Evolutionary conservation across 306 rosid genomes (phyloP), one percentile per base, ranked within the genome.

Genomic region (Leucaena leucocephala): DNA sequence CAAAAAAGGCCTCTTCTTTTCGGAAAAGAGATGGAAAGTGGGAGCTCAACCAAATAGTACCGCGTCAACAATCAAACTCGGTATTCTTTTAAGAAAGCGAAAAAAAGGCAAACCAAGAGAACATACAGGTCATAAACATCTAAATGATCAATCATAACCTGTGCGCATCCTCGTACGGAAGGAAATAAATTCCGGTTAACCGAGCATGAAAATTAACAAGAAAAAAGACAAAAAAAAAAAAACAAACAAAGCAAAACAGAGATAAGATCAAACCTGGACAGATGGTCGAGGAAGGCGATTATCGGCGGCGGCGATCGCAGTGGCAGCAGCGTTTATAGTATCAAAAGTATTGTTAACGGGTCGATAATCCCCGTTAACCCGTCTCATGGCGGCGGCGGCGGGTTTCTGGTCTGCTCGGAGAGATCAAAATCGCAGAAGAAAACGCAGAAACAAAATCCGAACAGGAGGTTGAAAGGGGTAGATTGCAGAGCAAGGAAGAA

Each of bases 281-380:
- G 88, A n/a, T 69, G 87, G 88, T 76, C 86, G 96, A 66, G 84
- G 91, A 79, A 65, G 68, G 81, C 92, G 96, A 80, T 84, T 84
- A 34, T 90, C 97, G 2, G 89, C 81, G 22, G 91, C 73, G 15
- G 91, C 94, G 79, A 96, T 93, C 73, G 89, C 97, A 68, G 88
- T 82, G 13, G 99, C 99, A 55, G 99, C 99, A 66, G 99, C 98
- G 91, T 88, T 91, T 9, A 96, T 90, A 66, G 97, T 96, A 15
- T 93, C 93, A 43, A 93, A 76, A 73, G 98, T 81, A 86, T 76
- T 91, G 85, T 71, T 80, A 14, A 72, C 64, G 64, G 78, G 78
- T 78, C 88, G 78, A 3, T 67, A 85, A 68, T 92, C 86, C 49
- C 86, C 88, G 76, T 77, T 70, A 38, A 22, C 77, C 22, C 90